phyloP scores from a whole-genome alignment of 176 grass and related monocot species.

The Triticum urartu region DNA sequence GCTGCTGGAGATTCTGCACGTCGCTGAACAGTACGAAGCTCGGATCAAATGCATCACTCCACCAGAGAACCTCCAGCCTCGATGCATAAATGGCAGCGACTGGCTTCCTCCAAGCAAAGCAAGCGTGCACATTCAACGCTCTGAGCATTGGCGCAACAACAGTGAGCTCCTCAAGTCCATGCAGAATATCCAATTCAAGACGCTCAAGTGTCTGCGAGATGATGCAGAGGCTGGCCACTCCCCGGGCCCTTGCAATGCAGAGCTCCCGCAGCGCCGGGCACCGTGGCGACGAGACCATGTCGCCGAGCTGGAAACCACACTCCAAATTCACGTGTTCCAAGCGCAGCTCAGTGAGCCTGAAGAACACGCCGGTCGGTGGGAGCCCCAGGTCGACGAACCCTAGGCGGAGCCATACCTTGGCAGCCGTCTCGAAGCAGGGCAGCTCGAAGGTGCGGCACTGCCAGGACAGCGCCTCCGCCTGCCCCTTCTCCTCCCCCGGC shows the following conservation, averaged over 20 bases:
- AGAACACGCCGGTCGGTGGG: background rate
- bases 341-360: conserved; percentile 1
- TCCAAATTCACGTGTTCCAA: conserved; percentile 8
- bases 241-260: background rate
- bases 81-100: background rate
- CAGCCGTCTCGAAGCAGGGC: conserved; percentile 18
- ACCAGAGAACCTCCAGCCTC: conserved; percentile 11
- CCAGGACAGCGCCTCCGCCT: background rate
- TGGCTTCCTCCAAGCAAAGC: conserved; percentile 1
- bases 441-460: conserved; percentile 8
- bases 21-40: background rate
- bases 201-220: conserved; percentile 5
- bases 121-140: background rate
- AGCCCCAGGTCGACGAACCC: conserved; percentile 16
- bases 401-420: conserved; percentile 20
- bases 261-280: conserved; percentile 16
- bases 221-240: background rate
- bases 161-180: background rate
- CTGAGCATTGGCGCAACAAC: conserved; percentile 3
- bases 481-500: background rate
- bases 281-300: conserved; percentile 1
- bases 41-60: conserved; percentile 1
- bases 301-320: background rate
- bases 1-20: background rate
- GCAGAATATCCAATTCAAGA: background rate